Evolutionary conservation across 192 early-diverging fungal species (phyloP).

Genomic region (Coemansia sp.): DNA sequence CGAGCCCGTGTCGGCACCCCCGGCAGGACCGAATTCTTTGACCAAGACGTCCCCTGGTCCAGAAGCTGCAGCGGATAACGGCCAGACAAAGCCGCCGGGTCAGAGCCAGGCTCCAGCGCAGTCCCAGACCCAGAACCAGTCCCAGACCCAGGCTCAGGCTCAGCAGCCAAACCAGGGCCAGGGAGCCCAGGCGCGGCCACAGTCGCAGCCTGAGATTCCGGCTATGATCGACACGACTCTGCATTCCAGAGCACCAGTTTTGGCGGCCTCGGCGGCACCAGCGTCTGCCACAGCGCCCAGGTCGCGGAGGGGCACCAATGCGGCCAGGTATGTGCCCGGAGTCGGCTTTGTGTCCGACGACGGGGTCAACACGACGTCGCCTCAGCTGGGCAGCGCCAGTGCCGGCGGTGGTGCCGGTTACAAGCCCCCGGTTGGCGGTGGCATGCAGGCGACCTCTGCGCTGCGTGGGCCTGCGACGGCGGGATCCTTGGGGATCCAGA

Average conservation of each 20-base stretch:
- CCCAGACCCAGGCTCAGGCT: not conserved
- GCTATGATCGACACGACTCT: not conserved
- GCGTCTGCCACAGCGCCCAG: constrained; percentile 6
- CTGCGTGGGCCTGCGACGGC: not conserved
- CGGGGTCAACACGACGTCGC: constrained; percentile 38
- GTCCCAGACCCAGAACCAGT: not conserved
- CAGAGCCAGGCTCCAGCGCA: not conserved
- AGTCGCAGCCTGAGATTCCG: not conserved
- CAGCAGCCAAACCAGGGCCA: constrained; percentile 1
- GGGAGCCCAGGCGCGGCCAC: not conserved
- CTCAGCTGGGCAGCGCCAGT: constrained; percentile 17
- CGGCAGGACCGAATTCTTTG: not conserved
- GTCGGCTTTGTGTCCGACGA: constrained; percentile 48
- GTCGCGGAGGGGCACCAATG: constrained; percentile 37
- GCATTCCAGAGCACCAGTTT: not conserved
- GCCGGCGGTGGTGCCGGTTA: not conserved
- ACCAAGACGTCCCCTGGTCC: too few species aligned
- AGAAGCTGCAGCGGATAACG: not conserved
- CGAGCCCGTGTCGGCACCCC: not conserved
- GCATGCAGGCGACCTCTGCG: not conserved
- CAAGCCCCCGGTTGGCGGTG: constrained; percentile 2
- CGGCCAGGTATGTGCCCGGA: constrained; percentile 45
- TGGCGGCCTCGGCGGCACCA: not conserved
- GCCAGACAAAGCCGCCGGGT: not conserved
- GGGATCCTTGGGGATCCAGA: constrained; percentile 6